Evolutionary conservation across 352 stramenopile genomes (phyloP).

Genomic region (Globisporangium sylvaticum): DNA sequence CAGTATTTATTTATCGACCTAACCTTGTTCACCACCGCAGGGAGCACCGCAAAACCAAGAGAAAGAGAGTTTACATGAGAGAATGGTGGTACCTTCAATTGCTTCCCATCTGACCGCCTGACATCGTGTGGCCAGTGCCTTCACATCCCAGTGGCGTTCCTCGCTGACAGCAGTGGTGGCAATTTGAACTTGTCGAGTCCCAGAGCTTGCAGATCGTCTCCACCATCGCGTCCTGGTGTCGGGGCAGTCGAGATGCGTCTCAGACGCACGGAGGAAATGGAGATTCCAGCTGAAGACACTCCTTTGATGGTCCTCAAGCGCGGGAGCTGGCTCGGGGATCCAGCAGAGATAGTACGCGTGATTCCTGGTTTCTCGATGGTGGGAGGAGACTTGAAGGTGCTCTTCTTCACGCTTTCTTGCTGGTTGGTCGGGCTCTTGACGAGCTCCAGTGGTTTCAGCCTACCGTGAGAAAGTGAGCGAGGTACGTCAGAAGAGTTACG

Average conservation of each 20-base stretch:
- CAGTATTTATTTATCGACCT: conserved; percentile 7
- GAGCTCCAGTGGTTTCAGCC: conserved; percentile 37
- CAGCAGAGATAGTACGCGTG: conserved; percentile 22
- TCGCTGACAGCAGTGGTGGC: conserved; percentile 22
- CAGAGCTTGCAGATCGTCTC: neutral
- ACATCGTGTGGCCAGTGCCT: neutral
- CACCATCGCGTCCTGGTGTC: conserved; percentile 3
- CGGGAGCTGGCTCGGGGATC: conserved; percentile 21
- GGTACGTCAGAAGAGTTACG: neutral
- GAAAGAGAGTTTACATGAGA: conserved; percentile 3
- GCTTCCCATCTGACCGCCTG: neutral
- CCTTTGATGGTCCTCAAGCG: conserved; percentile 17
- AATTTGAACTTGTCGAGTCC: conserved; percentile 32
- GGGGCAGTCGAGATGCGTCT: conserved; percentile 45
- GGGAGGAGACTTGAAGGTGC: conserved; percentile 1
- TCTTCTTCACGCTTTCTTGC: neutral
- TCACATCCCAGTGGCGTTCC: neutral
- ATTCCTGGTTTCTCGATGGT: conserved; percentile 6
- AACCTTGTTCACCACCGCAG: neutral
- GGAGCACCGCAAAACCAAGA: neutral
- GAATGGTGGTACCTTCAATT: neutral
- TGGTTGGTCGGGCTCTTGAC: conserved; percentile 13
- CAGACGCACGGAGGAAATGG: conserved; percentile 31
- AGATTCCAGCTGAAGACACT: conserved; percentile 15
- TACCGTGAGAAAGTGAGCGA: conserved; percentile 8